Conservation (phyloP, 2,329 filamentous ascomycete genomes). For the Monosporascus sp. region DNA sequence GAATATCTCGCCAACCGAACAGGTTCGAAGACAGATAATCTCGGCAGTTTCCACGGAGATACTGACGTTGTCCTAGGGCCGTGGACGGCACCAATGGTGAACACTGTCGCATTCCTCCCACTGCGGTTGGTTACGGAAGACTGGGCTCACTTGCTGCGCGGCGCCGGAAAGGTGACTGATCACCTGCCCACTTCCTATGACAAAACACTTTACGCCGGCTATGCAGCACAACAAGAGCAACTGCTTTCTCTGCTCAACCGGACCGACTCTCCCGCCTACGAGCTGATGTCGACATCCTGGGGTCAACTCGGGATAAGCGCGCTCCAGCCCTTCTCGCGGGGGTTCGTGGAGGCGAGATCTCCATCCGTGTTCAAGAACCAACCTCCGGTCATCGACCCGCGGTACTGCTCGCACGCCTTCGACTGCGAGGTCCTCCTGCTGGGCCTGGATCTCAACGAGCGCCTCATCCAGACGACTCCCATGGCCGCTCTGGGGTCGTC, state of each 20-base stretch:
- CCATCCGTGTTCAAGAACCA: slow-evolving; percentile 28
- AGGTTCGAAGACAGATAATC: slow-evolving; percentile 7
- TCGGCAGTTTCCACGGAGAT: not conserved
- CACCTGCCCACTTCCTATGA: slow-evolving; percentile 19
- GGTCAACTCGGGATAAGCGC: slow-evolving; percentile 25
- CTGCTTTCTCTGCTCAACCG: slow-evolving; percentile 17
- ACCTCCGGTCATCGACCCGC: slow-evolving; percentile 35
- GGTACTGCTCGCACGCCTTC: slow-evolving; percentile 37
- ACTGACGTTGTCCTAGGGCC: slow-evolving; percentile 15
- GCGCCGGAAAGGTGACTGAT: slow-evolving; percentile 5
- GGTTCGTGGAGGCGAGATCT: slow-evolving; percentile 34
- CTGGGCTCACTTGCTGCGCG: slow-evolving; percentile 6
- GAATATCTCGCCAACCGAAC: slow-evolving; percentile 21
- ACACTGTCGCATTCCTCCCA: slow-evolving; percentile 22
- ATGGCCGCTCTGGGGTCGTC: slow-evolving; percentile 20
- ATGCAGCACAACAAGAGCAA: slow-evolving; percentile 15
- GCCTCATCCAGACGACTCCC: slow-evolving; percentile 18
- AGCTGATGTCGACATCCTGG: slow-evolving; percentile 27
- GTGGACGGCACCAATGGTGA: slow-evolving; percentile 24
- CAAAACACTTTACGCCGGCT: slow-evolving; percentile 18
- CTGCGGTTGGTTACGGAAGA: slow-evolving; percentile 14
- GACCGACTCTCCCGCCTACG: slow-evolving; percentile 17
- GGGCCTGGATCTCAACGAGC: slow-evolving; percentile 20
- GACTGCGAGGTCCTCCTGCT: slow-evolving; percentile 28
- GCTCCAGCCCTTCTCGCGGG: slow-evolving; percentile 40